Evolutionary conservation across 345 rosid species (phyloP), one percentile per base, ranked within the genome.

Genomic region (Carallia pectinifolia): DNA sequence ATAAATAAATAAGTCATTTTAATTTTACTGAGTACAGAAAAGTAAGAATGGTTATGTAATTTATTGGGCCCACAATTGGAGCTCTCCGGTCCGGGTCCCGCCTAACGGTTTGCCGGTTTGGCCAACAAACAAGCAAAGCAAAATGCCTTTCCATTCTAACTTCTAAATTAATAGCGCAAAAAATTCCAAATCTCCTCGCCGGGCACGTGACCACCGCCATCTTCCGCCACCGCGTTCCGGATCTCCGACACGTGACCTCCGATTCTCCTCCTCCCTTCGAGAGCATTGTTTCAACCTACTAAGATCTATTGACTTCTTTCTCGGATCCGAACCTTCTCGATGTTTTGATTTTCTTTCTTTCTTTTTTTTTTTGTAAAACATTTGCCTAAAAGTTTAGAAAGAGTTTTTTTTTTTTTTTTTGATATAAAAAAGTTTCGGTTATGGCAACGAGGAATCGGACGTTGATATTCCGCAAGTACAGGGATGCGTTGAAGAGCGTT

Each of bases 381-480:
- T 23, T 23, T 23, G 23, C 23, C 23, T 23, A 23, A 23, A 23
- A 23, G 23, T 23, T 23, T 33, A 33, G 7, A 4, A 6, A 37
- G 23, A 6, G 1, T 8, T 12, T 40, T 40, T 40, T 40, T 12
- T 44, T 44, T 44, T 12, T 12, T 4, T 17, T 12, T 44, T 13
- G 4, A 33, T 1, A 33, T 4, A 33, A 33, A 33, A 33, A 33
- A 33, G 4, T 1, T 56, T 13, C 58, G 72, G 76, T 37, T 50
- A 90, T 92, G 99, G 98, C 99, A 76, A 81, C 89, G 82, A 84
- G 98, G 80, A 96, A 89, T 58, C 85, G 93, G 65, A 89, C 99
- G 58, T 61, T 80, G 72, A 19, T 88, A 75, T 96, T 76, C 63
- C 84, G 78, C 72, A 90, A 87, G 82, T 88, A 96, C 62, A 85